Base-by-base conservation (phyloP, 1,284 basidiomycete species). In the Hemileia vastatrix region DNA sequence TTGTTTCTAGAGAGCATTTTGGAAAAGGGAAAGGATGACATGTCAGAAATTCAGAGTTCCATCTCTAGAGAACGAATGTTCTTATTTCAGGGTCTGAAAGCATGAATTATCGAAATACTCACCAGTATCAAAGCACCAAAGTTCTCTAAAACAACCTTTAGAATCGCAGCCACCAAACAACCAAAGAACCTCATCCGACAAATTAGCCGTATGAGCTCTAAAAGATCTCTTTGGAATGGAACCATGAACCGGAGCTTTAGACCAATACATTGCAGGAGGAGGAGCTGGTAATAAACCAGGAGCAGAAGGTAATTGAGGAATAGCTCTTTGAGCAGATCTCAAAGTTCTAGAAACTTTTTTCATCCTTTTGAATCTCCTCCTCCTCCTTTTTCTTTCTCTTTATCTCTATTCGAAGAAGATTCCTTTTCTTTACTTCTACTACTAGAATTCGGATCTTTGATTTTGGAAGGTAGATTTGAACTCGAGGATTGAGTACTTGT, bases 151-250 rank as follows among this genome's bases (percentile, higher is more conserved):
- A 66, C 83, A 86, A 6, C 83, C 84, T 69, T 82, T 83, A 65
- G 87, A 86, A 66, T 93, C 90, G 66, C 88, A 89, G 1, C 91
- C 91, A 4, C 91, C 91, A 70, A 94, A 86, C 32, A 94, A 72
- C 88, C 90, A 95, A 0, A 87, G 86, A 23, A 83, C 71, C 59
- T 85, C 83, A 64, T 90, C 89, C 21, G 91, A 84, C 40, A 94
- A 79, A 1, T 86, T 92, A 51, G 86, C 85, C 6, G 83, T 89
- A 73, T 93, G 90, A 1, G 90, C 88, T 2, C 90, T 83, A 77
- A 92, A 83, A 8, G 83, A 82, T 66, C 85, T 83, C 67, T 80
- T 81, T 1, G 90, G 90, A 50, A 90, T 76, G 0, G 78, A 68
- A 0, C 90, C 90, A 72, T 88, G 87, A 5, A 87, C 85, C 0